Evolutionary conservation across 805 yeast species (phyloP).

Genomic region (Pichia membranifaciens): DNA sequence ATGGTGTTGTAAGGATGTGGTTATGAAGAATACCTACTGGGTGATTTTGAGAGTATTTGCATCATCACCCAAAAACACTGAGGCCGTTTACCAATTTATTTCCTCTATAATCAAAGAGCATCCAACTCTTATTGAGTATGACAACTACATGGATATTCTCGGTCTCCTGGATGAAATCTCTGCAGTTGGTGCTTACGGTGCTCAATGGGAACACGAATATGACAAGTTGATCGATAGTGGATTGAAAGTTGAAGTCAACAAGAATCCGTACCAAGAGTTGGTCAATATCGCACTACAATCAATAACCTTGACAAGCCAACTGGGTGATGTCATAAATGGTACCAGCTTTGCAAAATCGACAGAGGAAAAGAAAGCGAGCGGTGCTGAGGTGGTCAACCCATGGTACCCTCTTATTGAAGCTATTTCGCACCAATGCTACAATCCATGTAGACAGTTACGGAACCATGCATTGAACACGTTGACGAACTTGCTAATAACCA

Average conservation of each 20-base stretch:
- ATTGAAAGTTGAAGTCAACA: slow-evolving; percentile 34
- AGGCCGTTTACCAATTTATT: slow-evolving; percentile 42
- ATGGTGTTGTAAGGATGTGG: slow-evolving; percentile 36
- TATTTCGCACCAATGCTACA: slow-evolving; percentile 80
- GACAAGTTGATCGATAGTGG: slow-evolving; percentile 40
- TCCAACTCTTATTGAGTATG: slow-evolving; percentile 35
- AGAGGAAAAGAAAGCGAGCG: slow-evolving; percentile 24
- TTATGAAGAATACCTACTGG: slow-evolving; percentile 43
- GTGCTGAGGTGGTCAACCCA: slow-evolving; percentile 22
- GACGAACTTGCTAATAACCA: slow-evolving; percentile 44
- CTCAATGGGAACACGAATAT: slow-evolving; percentile 65
- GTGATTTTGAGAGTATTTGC: slow-evolving; percentile 40
- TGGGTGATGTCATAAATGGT: slow-evolving; percentile 35
- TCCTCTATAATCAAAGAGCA: slow-evolving; percentile 33
- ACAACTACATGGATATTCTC: slow-evolving; percentile 57
- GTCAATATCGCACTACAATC: slow-evolving; percentile 58
- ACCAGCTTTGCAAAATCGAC: slow-evolving; percentile 28
- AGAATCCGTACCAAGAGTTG: slow-evolving; percentile 47
- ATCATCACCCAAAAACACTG: slow-evolving; percentile 37
- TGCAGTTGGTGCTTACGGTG: slow-evolving; percentile 74
- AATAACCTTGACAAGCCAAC: slow-evolving; percentile 51
- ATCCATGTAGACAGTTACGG: slow-evolving; percentile 77
- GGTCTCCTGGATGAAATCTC: slow-evolving; percentile 76
- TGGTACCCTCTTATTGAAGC: slow-evolving; percentile 71
- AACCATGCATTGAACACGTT: slow-evolving; percentile 57